A percentile compares a stretch with the other conserved stretches of the same genome.
These are phyloP conservation scores for Melanopsichium pennsylvanicum DNA, from an alignment of 1,284 basidiomycete species.

Conservation along the genomic window DNA sequence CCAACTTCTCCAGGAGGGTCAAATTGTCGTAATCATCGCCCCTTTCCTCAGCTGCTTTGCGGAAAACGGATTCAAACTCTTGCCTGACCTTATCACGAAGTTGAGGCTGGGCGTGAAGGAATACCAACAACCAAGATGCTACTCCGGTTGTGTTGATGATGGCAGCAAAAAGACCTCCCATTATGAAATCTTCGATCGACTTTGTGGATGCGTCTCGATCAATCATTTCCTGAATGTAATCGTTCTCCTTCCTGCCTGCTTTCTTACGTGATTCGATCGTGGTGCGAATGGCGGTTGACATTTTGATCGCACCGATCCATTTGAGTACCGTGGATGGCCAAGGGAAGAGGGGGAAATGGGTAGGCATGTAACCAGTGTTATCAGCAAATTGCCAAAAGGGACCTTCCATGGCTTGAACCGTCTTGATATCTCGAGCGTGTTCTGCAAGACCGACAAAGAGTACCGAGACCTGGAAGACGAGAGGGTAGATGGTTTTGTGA, in stretches of 20 bases:
- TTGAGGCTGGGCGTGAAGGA: conserved; percentile 18
- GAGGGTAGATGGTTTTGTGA: conserved; percentile 44
- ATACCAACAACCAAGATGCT: conserved; percentile 27
- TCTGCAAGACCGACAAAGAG: conserved; percentile 36
- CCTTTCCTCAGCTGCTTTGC: conserved; percentile 20
- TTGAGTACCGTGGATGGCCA: conserved; percentile 24
- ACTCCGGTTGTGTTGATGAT: conserved; percentile 54
- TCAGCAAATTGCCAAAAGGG: conserved; percentile 49
- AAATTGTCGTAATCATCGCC: conserved; percentile 38
- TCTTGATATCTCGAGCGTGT: conserved; percentile 26
- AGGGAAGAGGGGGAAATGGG: conserved; percentile 30
- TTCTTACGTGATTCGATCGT: conserved; percentile 30
- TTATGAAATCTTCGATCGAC: conserved; percentile 39
- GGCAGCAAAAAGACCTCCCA: conserved; percentile 47
- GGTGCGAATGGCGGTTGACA: conserved; percentile 33
- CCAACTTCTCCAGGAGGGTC: conserved; percentile 26
- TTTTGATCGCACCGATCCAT: conserved; percentile 42
- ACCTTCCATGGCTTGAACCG: conserved; percentile 26
- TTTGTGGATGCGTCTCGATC: conserved; percentile 22
- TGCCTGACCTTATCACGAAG: conserved; percentile 13
- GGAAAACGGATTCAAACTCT: conserved; percentile 33
- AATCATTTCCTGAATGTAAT: conserved; percentile 45
- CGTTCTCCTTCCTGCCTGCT: conserved; percentile 37
- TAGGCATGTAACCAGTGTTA: conserved; percentile 41
- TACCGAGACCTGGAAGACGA: conserved; percentile 47